Evolutionary conservation across 257 asterid genomes (phyloP).

Genomic region (Plantago major): DNA sequence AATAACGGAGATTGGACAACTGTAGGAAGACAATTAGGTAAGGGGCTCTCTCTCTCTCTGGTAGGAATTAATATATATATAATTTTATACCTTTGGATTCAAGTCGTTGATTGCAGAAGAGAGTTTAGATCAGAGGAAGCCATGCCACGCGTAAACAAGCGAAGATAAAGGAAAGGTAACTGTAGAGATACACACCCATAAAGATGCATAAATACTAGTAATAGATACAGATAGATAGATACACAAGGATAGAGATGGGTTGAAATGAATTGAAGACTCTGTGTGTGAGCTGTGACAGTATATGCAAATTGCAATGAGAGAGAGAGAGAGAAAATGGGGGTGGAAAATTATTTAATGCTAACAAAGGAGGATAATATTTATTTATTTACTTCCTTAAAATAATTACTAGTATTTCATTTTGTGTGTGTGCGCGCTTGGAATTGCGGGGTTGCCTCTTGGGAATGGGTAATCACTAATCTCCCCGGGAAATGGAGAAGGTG

Average conservation of each 20-base stretch:
- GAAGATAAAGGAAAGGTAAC: slow-evolving; percentile 34
- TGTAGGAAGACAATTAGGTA: slow-evolving; percentile 25
- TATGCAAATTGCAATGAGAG: background rate
- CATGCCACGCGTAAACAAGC: background rate
- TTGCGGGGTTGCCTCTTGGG: background rate
- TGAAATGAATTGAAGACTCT: no score
- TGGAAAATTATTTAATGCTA: slow-evolving; percentile 6
- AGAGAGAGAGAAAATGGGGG: slow-evolving; percentile 27
- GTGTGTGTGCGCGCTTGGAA: slow-evolving; percentile 18
- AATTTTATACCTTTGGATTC: background rate
- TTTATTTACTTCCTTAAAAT: background rate
- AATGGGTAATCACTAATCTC: background rate
- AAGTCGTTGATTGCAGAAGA: slow-evolving; percentile 22
- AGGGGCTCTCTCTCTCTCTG: slow-evolving; percentile 14
- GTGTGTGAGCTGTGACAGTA: no score
- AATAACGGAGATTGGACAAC: slow-evolving; percentile 20
- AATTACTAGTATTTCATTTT: background rate
- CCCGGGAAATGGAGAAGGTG: background rate
- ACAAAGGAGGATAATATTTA: slow-evolving; percentile 4
- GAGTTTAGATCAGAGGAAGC: slow-evolving; percentile 43
- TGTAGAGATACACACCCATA: background rate
- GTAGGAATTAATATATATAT: background rate
- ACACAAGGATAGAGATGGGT: slow-evolving; percentile 18
- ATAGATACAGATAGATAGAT: slow-evolving; percentile 16
- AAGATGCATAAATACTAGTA: background rate